Percentiles rank a stretch among this genome's conserved stretches.
phyloP scores from a whole-genome alignment of 768 basidiomycete species.

The Tulasnella sp. region DNA sequence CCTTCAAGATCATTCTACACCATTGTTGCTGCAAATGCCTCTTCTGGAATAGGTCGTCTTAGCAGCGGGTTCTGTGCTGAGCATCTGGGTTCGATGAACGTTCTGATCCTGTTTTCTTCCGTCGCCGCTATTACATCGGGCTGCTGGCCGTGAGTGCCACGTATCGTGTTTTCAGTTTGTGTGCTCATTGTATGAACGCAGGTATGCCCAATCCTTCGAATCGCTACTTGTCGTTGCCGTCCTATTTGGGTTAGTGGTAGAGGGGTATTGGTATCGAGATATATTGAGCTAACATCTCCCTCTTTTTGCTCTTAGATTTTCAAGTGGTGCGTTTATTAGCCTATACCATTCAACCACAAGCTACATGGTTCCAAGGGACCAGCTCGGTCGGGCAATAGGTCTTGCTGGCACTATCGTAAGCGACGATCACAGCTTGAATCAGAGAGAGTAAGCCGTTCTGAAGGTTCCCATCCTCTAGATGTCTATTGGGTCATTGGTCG shows the following conservation, averaged over 20 bases:
- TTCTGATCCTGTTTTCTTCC: slow-evolving; percentile 60
- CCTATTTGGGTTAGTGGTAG: slow-evolving; percentile 55
- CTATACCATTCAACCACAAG: slow-evolving; percentile 25
- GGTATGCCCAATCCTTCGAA: slow-evolving; percentile 34
- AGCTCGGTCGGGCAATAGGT: slow-evolving; percentile 26
- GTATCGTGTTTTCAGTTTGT: neutral
- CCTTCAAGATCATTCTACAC: slow-evolving; percentile 28
- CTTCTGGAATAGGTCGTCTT: slow-evolving; percentile 35
- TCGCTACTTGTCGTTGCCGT: slow-evolving; percentile 52
- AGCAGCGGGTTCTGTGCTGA: slow-evolving; percentile 34
- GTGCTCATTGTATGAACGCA: neutral
- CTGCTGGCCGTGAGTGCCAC: slow-evolving; percentile 60
- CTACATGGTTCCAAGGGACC: slow-evolving; percentile 18
- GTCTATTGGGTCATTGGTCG: slow-evolving; percentile 26
- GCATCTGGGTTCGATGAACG: slow-evolving; percentile 53
- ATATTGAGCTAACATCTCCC: neutral
- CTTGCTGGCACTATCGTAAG: slow-evolving; percentile 23
- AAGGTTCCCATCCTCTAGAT: neutral
- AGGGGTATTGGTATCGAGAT: neutral
- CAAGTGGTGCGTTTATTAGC: slow-evolving; percentile 52
- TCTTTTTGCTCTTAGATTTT: slow-evolving; percentile 41
- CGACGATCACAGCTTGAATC: neutral
- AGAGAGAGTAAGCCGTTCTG: neutral
- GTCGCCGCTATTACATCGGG: slow-evolving; percentile 57
- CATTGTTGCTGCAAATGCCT: slow-evolving; percentile 33